Base-by-base conservation (phyloP, 345 rosid species). In the Xanthoceras sorbifolium region DNA sequence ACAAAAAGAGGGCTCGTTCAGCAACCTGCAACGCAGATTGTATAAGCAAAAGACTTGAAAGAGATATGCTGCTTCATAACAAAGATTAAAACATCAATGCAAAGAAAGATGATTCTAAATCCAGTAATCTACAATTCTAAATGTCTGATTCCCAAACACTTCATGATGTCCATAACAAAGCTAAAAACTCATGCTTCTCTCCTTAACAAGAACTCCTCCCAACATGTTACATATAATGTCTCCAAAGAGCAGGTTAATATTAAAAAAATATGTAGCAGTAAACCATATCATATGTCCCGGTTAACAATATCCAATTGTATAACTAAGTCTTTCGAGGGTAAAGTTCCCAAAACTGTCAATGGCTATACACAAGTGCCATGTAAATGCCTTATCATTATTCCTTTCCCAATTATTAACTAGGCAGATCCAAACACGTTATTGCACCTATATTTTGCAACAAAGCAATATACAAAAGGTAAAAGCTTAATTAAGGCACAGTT, bases 1-100 rank as follows among this genome's bases (percentile, higher is more conserved):
- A 94, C 79, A 92, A 85, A 84, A 94, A 94, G 48, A 92, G 87
- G 46, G 97, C 88, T 76, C 98, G 86, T 75, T 94, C 98, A 23
- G 98, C 91, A 75, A 94, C 97, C 97, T 94, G 90, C 80, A 85
- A 80, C 23, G 29, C 70, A 81, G 59, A 76, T 9, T 73, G 26
- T 2, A 59, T 69, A 31, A 79, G 81, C 40, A 68, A 78, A n/a
- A 75, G 40, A 17, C 31, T 67, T 69, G 17, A 52, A 67, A 68
- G 23, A 15, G 66, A 59, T 55, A 25, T 60, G 23, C 15, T 38
- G 55, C n/a, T 59, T 48, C 64, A 38, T 52, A 23, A 28, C 64
- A 3, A 66, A 34, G 10, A 63, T 36, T 10, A 42, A 57, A 74
- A 74, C n/a, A 9, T n/a, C 17, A 26, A 26, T 17, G 36, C 40